Conservation (phyloP, 2,329 filamentous ascomycete species). For the Xylariaceae sp. region DNA sequence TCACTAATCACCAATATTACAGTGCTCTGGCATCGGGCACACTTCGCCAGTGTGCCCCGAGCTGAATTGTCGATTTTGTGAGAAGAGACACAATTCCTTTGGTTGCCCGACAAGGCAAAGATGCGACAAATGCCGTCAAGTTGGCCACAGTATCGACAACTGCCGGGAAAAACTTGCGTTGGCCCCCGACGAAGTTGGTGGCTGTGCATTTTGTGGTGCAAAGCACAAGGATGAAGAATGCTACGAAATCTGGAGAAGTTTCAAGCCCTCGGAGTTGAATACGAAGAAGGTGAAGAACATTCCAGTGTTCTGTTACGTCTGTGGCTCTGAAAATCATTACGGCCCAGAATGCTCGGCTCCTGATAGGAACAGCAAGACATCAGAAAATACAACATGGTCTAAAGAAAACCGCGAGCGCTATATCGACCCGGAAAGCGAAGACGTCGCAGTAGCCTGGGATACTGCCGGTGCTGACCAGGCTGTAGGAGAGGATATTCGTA, state of each 20-base stretch:
- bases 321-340: slow-evolving; percentile 51
- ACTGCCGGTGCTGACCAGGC: slow-evolving; percentile 11
- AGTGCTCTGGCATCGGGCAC: slow-evolving; percentile 47
- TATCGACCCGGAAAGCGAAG: slow-evolving; percentile 40
- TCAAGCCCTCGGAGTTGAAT: slow-evolving; percentile 36
- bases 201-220: slow-evolving; percentile 57
- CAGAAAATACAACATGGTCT: slow-evolving; percentile 47
- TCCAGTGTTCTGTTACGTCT: slow-evolving; percentile 50
- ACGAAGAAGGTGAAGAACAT: slow-evolving; percentile 46
- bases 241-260: slow-evolving; percentile 55
- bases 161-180: slow-evolving; percentile 54
- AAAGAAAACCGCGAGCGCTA: slow-evolving; percentile 44
- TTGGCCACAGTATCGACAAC: slow-evolving; percentile 48
- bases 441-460: slow-evolving; percentile 35
- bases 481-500: slow-evolving; percentile 21
- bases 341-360: slow-evolving; percentile 48
- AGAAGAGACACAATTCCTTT: slow-evolving; percentile 42
- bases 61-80: slow-evolving; percentile 45
- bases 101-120: slow-evolving; percentile 46
- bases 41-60: slow-evolving; percentile 40
- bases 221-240: slow-evolving; percentile 57
- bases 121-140: slow-evolving; percentile 56
- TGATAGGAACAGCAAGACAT: slow-evolving; percentile 16
- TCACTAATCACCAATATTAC: not conserved
- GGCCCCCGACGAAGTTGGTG: slow-evolving; percentile 47